Evolutionary conservation across 192 early-diverging fungal species (phyloP).

Genomic region (Diversispora eburnea): DNA sequence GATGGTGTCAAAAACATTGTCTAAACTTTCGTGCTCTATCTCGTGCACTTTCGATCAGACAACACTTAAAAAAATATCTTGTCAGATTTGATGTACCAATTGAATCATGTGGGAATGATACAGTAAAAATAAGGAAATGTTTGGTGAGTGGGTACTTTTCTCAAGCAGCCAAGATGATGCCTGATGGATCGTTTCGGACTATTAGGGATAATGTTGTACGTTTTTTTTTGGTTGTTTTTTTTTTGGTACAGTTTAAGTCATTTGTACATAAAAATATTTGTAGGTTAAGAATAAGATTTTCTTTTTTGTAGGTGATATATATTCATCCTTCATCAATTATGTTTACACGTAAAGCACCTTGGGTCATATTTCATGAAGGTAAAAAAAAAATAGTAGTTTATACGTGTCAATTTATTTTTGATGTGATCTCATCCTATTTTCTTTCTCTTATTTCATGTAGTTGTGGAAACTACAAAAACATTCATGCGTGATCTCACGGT

Average conservation of each 20-base stretch:
- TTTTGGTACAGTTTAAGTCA: too few relatives aligned
- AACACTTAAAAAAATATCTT: conserved; percentile 81
- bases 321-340: conserved; percentile 93
- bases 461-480: conserved; percentile 92
- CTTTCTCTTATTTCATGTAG: conserved; percentile 24
- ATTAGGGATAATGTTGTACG: conserved; percentile 57
- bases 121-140: conserved; percentile 57
- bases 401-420: not conserved
- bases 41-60: conserved; percentile 78
- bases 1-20: conserved; percentile 86
- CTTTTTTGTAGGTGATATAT: conserved; percentile 39
- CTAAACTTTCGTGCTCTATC: conserved; percentile 76
- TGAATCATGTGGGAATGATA: conserved; percentile 30
- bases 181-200: conserved; percentile 66
- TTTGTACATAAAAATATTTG: not conserved
- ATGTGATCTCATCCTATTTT: not conserved
- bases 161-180: conserved; percentile 64
- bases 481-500: conserved; percentile 95
- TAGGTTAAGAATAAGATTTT: not conserved
- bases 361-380: conserved; percentile 92
- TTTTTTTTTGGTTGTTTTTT: not conserved
- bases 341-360: conserved; percentile 85
- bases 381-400: not conserved
- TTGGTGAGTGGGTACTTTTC: conserved; percentile 71
- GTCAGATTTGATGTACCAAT: conserved; percentile 23